phyloP scores from a whole-genome alignment of 441 rosid genomes.

The Raphanus hybrid region DNA sequence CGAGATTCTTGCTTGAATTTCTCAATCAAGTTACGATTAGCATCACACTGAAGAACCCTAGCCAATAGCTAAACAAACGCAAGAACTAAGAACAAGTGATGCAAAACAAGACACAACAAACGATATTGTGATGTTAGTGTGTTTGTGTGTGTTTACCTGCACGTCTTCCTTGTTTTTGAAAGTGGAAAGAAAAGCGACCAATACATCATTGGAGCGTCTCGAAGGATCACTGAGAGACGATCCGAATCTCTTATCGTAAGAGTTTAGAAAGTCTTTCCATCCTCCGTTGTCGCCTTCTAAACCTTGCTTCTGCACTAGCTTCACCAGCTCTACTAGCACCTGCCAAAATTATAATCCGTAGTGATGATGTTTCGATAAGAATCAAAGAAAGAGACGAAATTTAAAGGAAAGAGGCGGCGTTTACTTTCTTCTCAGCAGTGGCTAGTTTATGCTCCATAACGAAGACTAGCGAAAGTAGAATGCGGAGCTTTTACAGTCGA shows the following conservation, averaged over 20 bases:
- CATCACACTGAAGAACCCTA: constrained; percentile 49
- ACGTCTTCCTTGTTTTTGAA: constrained; percentile 53
- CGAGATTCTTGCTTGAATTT: constrained; percentile 47
- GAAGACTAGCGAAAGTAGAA: too few species aligned
- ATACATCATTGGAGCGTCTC: constrained; percentile 55
- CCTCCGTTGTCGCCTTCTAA: constrained; percentile 62
- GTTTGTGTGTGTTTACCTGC: constrained; percentile 48
- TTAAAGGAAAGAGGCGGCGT: background rate
- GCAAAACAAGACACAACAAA: too few species aligned
- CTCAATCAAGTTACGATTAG: constrained; percentile 51
- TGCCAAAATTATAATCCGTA: constrained; percentile 24
- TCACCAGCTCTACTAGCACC: constrained; percentile 80
- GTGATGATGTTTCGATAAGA: background rate
- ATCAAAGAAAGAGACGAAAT: background rate
- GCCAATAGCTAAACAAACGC: constrained; percentile 54
- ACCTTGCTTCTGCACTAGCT: constrained; percentile 66
- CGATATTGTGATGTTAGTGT: too few species aligned
- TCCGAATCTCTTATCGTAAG: constrained; percentile 61
- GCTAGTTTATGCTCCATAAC: constrained; percentile 70
- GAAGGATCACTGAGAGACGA: constrained; percentile 79
- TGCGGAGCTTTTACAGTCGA: constrained; percentile 18
- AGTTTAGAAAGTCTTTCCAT: constrained; percentile 81
- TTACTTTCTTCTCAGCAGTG: constrained; percentile 52
- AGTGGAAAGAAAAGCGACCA: constrained; percentile 69
- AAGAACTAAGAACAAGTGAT: constrained; percentile 14